Conservation (phyloP, 768 basidiomycete species). For the Cystofilobasidium bisporidii region DNA sequence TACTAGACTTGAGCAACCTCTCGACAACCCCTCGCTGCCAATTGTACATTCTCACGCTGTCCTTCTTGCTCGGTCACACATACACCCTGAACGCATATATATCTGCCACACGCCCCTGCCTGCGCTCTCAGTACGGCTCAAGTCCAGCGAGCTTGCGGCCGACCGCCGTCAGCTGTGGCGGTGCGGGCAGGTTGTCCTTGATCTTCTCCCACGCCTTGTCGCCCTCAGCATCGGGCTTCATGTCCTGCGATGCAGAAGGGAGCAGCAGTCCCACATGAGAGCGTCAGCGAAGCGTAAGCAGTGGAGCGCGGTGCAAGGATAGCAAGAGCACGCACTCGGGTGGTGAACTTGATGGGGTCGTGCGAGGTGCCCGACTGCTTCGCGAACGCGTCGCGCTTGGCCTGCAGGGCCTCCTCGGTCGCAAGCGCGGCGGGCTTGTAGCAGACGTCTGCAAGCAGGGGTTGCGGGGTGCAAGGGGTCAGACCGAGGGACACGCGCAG, state of each 20-base stretch:
- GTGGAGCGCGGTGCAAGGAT: neutral
- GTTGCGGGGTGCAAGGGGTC: neutral
- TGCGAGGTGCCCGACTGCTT: neutral
- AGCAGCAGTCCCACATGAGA: neutral
- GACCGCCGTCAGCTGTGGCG: neutral
- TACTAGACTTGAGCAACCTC: neutral
- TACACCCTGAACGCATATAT: neutral
- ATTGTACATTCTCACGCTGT: neutral
- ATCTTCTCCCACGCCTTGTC: neutral
- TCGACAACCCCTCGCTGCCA: neutral
- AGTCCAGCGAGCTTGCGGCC: neutral
- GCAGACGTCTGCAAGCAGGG: constrained; percentile 10
- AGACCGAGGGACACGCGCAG: too few species aligned
- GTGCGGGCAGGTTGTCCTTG: neutral
- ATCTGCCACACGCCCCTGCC: neutral
- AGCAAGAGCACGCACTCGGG: neutral
- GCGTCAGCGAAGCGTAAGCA: neutral
- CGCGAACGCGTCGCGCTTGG: constrained; percentile 10
- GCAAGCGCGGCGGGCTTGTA: constrained; percentile 26
- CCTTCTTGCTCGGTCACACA: neutral
- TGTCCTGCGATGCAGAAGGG: neutral
- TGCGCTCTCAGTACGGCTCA: neutral
- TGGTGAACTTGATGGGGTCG: neutral
- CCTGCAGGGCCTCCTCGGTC: neutral
- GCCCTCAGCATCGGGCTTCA: neutral